These are phyloP conservation scores for Lophium mytilinum DNA, from an alignment of 495 filamentous ascomycete genomes.

Conservation along the genomic window DNA sequence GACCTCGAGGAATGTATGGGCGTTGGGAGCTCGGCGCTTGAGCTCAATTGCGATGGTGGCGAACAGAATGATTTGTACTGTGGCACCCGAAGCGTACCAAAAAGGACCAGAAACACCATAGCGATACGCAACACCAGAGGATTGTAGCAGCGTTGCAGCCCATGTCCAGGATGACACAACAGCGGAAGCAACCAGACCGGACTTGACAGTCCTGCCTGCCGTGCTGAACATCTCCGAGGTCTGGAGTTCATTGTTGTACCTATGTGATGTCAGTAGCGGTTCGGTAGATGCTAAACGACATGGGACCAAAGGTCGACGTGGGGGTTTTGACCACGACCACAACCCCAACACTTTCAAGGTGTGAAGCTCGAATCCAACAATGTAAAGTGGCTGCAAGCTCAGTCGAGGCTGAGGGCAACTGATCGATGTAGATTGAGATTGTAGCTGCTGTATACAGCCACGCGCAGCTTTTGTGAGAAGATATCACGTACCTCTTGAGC, in stretches of 20 bases:
- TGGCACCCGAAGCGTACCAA: slow-evolving; percentile 72
- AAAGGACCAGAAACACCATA: slow-evolving; percentile 93
- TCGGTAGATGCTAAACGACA: too few species aligned
- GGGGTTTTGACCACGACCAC: too few species aligned
- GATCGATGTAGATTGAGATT: not conserved
- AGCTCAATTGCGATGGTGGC: slow-evolving; percentile 90
- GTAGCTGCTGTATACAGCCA: not conserved
- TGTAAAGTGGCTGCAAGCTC: too few species aligned
- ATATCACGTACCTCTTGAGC: slow-evolving; percentile 25
- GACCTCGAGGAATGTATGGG: slow-evolving; percentile 49
- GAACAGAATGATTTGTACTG: slow-evolving; percentile 75
- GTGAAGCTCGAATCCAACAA: too few species aligned
- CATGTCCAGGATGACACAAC: slow-evolving; percentile 96
- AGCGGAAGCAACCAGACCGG: slow-evolving; percentile 87
- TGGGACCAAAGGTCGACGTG: too few species aligned
- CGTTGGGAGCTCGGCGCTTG: slow-evolving; percentile 61
- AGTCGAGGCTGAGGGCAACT: not conserved
- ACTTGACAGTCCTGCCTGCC: slow-evolving; percentile 88
- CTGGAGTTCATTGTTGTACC: slow-evolving; percentile 88
- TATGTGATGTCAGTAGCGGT: slow-evolving; percentile 20
- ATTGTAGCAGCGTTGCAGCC: slow-evolving; percentile 77
- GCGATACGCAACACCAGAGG: slow-evolving; percentile 78
- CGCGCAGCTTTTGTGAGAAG: not conserved
- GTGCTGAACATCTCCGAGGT: slow-evolving; percentile 98
- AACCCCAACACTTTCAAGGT: too few species aligned